phyloP scores from a whole-genome alignment of 176 grass and related monocot genomes.

The Musa itinerans region DNA sequence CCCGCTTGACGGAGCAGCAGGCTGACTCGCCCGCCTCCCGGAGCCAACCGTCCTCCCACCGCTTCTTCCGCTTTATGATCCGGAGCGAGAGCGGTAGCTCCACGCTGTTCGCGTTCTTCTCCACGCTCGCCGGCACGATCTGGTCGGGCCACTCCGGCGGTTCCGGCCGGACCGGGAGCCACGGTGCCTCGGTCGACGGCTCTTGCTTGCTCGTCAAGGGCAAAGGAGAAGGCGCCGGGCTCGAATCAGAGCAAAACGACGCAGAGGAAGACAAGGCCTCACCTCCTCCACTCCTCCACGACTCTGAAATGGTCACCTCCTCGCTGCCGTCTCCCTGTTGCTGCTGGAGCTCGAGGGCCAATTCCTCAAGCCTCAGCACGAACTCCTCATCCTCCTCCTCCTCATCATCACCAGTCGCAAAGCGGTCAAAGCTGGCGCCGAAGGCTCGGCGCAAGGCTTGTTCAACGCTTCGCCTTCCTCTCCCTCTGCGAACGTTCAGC shows the following conservation, averaged over 20 bases:
- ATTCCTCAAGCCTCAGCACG: constrained; percentile 1
- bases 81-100: constrained; percentile 8
- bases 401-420: background rate
- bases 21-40: constrained; percentile 5
- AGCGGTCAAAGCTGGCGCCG: background rate
- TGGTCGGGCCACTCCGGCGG: background rate
- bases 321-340: background rate
- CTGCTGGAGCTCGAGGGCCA: background rate
- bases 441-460: background rate
- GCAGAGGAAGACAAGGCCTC: background rate
- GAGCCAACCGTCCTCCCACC: constrained; percentile 1
- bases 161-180: background rate
- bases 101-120: constrained; percentile 8
- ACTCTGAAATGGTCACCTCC: background rate
- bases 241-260: background rate
- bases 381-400: constrained; percentile 4
- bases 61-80: constrained; percentile 5
- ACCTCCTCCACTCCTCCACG: background rate
- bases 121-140: constrained; percentile 10
- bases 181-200: background rate
- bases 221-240: background rate
- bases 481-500: background rate
- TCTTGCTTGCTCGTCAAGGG: background rate
- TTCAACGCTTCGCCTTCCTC: background rate
- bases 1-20: constrained; percentile 7